Base-by-base conservation (phyloP, 2,329 filamentous ascomycete genomes). In the Chrysoporthe puriensis region DNA sequence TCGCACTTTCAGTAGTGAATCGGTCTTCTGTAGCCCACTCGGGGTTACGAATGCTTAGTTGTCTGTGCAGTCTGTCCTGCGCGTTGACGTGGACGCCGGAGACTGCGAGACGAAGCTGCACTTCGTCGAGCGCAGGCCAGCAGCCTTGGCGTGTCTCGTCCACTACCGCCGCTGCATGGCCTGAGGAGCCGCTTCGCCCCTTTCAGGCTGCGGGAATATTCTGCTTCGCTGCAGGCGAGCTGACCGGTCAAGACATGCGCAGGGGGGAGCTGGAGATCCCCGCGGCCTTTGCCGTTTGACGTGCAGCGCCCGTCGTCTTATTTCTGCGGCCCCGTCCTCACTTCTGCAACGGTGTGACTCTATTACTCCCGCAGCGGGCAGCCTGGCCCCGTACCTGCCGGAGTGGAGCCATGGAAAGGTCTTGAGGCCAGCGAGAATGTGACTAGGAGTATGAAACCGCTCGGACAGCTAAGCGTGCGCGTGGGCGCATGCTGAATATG, bases 41-140 rank as follows among this genome's bases (percentile, higher is more conserved):
- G 26, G 50, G n/a, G 5, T 32, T 32, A 26, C 26, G 50, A 21
- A 32, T 32, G 50, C 13, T 21, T 21, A 54, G 13, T 54, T 32
- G 50, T 52, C 11, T 32, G n/a, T 62, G 44, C 44, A 40, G 44
- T 13, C 44, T 50, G 48, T 34, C 18, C 60, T 62, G 60, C 60
- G 60, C 50, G 44, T 62, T 43, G 60, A 62, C 60, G 60, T 62
- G 60, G 44, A 48, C 44, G 60, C 32, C 34, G 59, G 43, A 16
- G 11, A n/a, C 43, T 46, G 59, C 32, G 16, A 34, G 42, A 26
- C 48, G 26, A 52, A 14, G 9, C 5, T 52, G 48, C 48, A 21
- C 18, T 52, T 26, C 26, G n/a, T 54, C 50, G 50, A 21, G 4
- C 8, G 21, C 26, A 26, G 21, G 50, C 8, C 50, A 32, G 21